Conservation (phyloP, 495 filamentous ascomycete genomes). For the Copromyces sp. region DNA sequence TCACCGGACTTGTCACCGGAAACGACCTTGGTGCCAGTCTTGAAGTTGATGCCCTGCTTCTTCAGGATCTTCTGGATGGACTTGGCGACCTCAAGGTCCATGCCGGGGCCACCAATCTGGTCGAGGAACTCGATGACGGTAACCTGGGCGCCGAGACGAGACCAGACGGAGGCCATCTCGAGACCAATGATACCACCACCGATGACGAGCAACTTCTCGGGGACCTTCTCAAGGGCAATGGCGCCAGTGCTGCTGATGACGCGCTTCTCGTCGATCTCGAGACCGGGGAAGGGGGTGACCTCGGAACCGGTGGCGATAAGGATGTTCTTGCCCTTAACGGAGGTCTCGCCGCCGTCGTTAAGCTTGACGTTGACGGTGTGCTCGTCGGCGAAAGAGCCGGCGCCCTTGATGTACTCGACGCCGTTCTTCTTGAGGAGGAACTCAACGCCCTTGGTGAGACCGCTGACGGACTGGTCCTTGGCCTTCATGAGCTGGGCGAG, state of each 20-base stretch:
- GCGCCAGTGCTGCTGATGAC: constrained; percentile 95
- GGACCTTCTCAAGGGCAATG: constrained; percentile 77
- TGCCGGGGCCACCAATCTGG: constrained; percentile 95
- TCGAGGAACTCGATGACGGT: constrained; percentile 94
- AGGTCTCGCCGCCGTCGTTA: constrained; percentile 79
- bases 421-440: constrained; percentile 98
- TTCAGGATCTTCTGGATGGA: constrained; percentile 80
- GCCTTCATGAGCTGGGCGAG: constrained; percentile 93
- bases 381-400: constrained; percentile 75
- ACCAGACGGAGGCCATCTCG: constrained; percentile 99
- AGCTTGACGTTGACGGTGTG: constrained; percentile 87
- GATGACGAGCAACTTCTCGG: constrained; percentile 96
- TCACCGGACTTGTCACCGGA: constrained; percentile 72
- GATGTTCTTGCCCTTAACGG: constrained; percentile 85
- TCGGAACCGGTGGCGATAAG: constrained; percentile 93
- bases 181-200: constrained; percentile 98
- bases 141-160: constrained; percentile 81
- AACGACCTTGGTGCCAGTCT: constrained; percentile 89
- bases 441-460: constrained; percentile 94
- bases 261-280: constrained; percentile 94
- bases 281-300: constrained; percentile 88
- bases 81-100: constrained; percentile 94
- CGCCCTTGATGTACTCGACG: constrained; percentile 92
- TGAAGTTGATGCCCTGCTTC: constrained; percentile 98
- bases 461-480: constrained; percentile 81